These are phyloP conservation scores for Pachyrhizus erosus DNA, from an alignment of 306 rosid genomes.

Conservation along the genomic window DNA sequence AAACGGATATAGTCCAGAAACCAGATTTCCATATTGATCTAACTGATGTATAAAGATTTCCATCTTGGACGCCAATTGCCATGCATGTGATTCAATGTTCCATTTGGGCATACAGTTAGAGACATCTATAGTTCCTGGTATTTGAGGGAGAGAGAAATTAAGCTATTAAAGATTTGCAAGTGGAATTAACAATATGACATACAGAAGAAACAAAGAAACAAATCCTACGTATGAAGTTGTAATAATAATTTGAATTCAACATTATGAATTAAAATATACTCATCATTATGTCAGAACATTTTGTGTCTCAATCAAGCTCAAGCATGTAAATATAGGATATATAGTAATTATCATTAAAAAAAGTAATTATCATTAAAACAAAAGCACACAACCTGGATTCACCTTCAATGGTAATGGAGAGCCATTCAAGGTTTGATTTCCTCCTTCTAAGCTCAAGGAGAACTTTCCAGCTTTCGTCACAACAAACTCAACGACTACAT, in stretches of 20 bases:
- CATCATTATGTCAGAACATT: neutral
- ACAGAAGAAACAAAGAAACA: conserved; percentile 7
- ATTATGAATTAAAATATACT: neutral
- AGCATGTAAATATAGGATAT: neutral
- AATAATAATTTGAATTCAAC: neutral
- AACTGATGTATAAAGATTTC: conserved; percentile 73
- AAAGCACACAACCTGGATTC: conserved; percentile 69
- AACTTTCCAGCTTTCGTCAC: conserved; percentile 68
- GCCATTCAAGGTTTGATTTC: conserved; percentile 71
- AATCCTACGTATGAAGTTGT: neutral
- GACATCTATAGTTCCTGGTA: conserved; percentile 70
- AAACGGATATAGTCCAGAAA: conserved; percentile 75
- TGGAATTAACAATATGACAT: no score
- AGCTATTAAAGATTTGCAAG: conserved; percentile 12
- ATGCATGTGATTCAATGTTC: conserved; percentile 74
- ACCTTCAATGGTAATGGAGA: conserved; percentile 76
- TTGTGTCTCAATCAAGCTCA: conserved; percentile 11
- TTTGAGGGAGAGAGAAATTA: conserved; percentile 5
- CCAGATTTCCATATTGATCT: conserved; percentile 73
- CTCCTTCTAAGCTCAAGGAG: conserved; percentile 62
- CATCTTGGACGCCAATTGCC: conserved; percentile 88
- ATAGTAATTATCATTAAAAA: neutral
- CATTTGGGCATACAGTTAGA: conserved; percentile 68
- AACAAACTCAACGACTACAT: conserved; percentile 60
- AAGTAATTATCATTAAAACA: neutral